Conservation (phyloP, 1,139 yeast genomes). For the Casaregolazyma lundiana region DNA sequence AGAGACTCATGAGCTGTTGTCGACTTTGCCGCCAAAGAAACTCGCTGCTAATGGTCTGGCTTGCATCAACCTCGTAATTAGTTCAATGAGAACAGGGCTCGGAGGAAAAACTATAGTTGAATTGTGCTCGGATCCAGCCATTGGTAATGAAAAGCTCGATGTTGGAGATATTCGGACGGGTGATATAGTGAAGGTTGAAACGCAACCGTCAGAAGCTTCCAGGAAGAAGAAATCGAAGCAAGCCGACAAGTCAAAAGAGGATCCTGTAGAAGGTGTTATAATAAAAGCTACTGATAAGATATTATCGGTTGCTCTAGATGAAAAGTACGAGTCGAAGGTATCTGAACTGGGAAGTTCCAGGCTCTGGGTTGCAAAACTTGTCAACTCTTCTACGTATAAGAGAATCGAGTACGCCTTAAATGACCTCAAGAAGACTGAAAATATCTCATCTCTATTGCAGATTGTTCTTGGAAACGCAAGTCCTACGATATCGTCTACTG, state of each 20-base stretch:
- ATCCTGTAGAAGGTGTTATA: slow-evolving; percentile 55
- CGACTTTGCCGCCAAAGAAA: slow-evolving; percentile 52
- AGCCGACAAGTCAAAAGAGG: slow-evolving; percentile 29
- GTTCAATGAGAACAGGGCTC: slow-evolving; percentile 65
- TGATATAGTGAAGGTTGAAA: slow-evolving; percentile 48
- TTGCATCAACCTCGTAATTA: slow-evolving; percentile 55
- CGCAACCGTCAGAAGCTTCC: slow-evolving; percentile 18
- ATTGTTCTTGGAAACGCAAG: slow-evolving; percentile 27
- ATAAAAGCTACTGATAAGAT: slow-evolving; percentile 43
- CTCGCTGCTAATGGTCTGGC: slow-evolving; percentile 73
- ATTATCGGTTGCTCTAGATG: slow-evolving; percentile 61
- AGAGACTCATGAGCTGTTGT: slow-evolving; percentile 29
- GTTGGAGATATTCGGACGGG: slow-evolving; percentile 67
- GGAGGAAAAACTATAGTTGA: slow-evolving; percentile 76
- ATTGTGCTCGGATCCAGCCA: slow-evolving; percentile 57
- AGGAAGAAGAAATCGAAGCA: slow-evolving; percentile 20
- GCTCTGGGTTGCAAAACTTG: slow-evolving; percentile 38
- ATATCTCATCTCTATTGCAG: slow-evolving; percentile 22
- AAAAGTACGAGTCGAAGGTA: slow-evolving; percentile 37
- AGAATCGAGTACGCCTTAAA: slow-evolving; percentile 79
- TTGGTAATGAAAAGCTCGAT: slow-evolving; percentile 41
- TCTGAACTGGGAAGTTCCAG: slow-evolving; percentile 27
- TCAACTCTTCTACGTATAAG: slow-evolving; percentile 44
- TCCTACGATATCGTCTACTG: slow-evolving; percentile 17
- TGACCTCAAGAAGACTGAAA: slow-evolving; percentile 50